Conservation (phyloP, 2,329 filamentous ascomycete species). For the Phaeosphaeria sp. region DNA sequence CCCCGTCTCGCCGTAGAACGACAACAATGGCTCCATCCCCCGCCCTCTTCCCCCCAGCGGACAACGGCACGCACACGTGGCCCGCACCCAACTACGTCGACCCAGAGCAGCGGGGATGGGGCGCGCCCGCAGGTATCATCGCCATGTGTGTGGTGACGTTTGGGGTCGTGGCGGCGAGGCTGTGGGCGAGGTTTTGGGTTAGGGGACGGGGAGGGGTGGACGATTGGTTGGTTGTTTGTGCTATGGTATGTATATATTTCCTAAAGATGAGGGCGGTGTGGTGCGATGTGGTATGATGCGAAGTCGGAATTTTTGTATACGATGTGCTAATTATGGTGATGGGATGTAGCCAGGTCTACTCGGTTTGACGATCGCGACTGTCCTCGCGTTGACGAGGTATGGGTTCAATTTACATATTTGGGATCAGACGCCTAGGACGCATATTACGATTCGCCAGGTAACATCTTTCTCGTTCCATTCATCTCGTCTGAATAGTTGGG, state of each 20-base stretch:
- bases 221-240: conserved; percentile 23
- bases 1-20: neutral
- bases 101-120: conserved; percentile 12
- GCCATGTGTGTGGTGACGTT: conserved; percentile 15
- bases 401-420: conserved; percentile 19
- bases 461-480: too few relatives aligned
- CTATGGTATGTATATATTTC: conserved; percentile 12
- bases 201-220: conserved; percentile 18
- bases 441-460: conserved; percentile 17
- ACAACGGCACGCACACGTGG: conserved; percentile 12
- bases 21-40: conserved; percentile 6
- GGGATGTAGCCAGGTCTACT: conserved; percentile 6
- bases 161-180: conserved; percentile 16
- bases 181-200: conserved; percentile 19
- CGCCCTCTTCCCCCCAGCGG: conserved; percentile 13
- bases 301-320: too few relatives aligned
- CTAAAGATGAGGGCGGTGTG: neutral
- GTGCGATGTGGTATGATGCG: too few relatives aligned
- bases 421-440: conserved; percentile 18
- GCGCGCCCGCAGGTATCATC: conserved; percentile 11
- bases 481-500: too few relatives aligned
- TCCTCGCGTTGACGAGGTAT: conserved; percentile 14
- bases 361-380: conserved; percentile 14
- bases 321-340: neutral
- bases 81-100: conserved; percentile 14